These are phyloP conservation scores for Plasmodium gallinaceum DNA, from an alignment of 169 alveolate genomes.

Conservation along the genomic window DNA sequence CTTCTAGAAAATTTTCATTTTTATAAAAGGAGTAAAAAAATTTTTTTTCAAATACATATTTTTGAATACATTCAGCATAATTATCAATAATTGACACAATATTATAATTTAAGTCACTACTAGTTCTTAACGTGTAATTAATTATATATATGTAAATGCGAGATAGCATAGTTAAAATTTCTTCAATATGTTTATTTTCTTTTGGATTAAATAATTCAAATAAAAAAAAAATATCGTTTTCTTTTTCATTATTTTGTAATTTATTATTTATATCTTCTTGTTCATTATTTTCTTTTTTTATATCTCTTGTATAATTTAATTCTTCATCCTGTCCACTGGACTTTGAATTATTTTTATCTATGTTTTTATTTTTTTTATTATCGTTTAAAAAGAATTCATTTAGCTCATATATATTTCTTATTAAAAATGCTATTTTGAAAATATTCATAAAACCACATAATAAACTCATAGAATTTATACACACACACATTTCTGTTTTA, in stretches of 20 bases:
- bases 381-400: slow-evolving; percentile 31
- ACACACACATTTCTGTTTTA: slow-evolving; percentile 74
- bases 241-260: neutral
- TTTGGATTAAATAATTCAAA: slow-evolving; percentile 37
- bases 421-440: slow-evolving; percentile 48
- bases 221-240: slow-evolving; percentile 22
- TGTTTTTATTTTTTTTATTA: neutral
- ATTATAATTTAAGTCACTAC: slow-evolving; percentile 8
- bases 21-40: slow-evolving; percentile 34
- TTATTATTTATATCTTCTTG: neutral
- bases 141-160: slow-evolving; percentile 37
- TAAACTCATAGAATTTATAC: slow-evolving; percentile 56
- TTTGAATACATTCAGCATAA: slow-evolving; percentile 72
- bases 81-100: slow-evolving; percentile 39
- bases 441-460: slow-evolving; percentile 52
- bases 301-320: neutral
- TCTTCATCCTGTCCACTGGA: neutral
- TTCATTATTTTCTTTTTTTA: no score
- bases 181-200: slow-evolving; percentile 28
- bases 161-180: slow-evolving; percentile 26
- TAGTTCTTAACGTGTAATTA: slow-evolving; percentile 39
- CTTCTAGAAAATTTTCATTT: slow-evolving; percentile 43
- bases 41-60: slow-evolving; percentile 42
- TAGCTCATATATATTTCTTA: slow-evolving; percentile 28
- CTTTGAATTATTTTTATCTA: neutral